These are phyloP conservation scores for Kentomonas sorsogonicus DNA, from an alignment of 208 protist species.

Conservation along the genomic window DNA sequence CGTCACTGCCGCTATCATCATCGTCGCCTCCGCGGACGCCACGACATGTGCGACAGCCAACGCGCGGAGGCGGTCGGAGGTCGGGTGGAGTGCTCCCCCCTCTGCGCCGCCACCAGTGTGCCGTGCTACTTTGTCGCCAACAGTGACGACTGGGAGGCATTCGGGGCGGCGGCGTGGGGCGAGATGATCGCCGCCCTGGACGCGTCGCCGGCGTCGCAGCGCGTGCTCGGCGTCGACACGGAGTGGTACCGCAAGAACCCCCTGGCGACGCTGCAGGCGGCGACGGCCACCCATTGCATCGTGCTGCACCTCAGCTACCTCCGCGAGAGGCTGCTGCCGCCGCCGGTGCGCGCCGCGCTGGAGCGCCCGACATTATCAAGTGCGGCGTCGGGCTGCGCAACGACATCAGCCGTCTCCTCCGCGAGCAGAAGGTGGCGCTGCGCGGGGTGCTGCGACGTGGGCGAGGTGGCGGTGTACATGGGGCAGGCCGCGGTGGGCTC, in stretches of 20 bases:
- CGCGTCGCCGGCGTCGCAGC: conserved; percentile 12
- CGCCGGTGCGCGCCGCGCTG: conserved; percentile 17
- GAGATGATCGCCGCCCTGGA: conserved; percentile 32
- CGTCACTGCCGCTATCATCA: no score
- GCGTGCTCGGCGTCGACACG: conserved; percentile 42
- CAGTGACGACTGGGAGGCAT: conserved; percentile 21
- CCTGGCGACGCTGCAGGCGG: conserved; percentile 42
- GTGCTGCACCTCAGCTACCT: conserved; percentile 55
- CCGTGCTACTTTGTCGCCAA: conserved; percentile 31
- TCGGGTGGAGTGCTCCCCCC: no score
- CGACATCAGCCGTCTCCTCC: conserved; percentile 33
- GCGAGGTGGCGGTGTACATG: conserved; percentile 23
- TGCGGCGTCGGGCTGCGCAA: no score
- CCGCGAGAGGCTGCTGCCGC: conserved; percentile 22
- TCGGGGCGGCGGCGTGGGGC: conserved; percentile 25
- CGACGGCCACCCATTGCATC: conserved; percentile 52
- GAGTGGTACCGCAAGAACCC: conserved; percentile 54
- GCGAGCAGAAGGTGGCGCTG: conserved; percentile 21
- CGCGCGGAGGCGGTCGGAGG: no score
- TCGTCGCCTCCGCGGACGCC: not conserved
- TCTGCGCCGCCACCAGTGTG: conserved; percentile 9
- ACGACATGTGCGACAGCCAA: conserved; percentile 1
- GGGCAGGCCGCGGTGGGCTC: conserved; percentile 11
- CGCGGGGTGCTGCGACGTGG: conserved; percentile 30
- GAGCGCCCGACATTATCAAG: conserved; percentile 15